Evolutionary conservation across 2,329 filamentous ascomycete genomes (phyloP).

Genomic region (Aspergillus aculeatus): DNA sequence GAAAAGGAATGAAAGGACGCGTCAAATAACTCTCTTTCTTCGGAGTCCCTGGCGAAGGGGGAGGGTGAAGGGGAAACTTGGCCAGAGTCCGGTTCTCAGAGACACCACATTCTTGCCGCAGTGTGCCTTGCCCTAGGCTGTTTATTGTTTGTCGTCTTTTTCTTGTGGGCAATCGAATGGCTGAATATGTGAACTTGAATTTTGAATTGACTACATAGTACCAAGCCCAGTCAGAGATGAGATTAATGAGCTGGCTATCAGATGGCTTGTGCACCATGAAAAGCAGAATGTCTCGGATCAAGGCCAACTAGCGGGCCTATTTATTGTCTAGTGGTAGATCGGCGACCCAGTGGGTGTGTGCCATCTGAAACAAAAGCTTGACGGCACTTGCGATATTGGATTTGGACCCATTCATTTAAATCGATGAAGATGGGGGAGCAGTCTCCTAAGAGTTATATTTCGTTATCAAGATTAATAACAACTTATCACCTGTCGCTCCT

Average conservation of each 20-base stretch:
- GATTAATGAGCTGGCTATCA: background rate
- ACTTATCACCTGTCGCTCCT: no score
- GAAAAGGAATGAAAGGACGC: constrained; percentile 3
- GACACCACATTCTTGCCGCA: constrained; percentile 1
- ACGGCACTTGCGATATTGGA: background rate
- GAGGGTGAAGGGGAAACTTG: background rate
- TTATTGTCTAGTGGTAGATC: background rate
- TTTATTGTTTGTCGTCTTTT: background rate
- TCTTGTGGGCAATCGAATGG: background rate
- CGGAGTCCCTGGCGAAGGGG: background rate
- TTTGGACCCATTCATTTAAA: background rate
- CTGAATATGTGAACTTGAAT: no score
- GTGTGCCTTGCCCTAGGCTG: background rate
- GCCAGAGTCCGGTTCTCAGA: background rate
- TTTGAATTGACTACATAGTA: no score
- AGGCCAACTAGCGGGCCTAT: background rate
- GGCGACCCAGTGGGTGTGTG: background rate
- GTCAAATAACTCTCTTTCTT: constrained; percentile 2
- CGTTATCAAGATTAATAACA: no score
- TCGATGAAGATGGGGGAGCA: no score
- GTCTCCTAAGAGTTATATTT: no score
- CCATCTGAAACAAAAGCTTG: background rate
- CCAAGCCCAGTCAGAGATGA: background rate
- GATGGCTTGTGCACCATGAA: background rate
- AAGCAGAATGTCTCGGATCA: background rate